A percentile compares a stretch with the other conserved stretches of the same genome.
phyloP scores from a whole-genome alignment of 805 yeast genomes.

The Metschnikowia aberdeeniae region DNA sequence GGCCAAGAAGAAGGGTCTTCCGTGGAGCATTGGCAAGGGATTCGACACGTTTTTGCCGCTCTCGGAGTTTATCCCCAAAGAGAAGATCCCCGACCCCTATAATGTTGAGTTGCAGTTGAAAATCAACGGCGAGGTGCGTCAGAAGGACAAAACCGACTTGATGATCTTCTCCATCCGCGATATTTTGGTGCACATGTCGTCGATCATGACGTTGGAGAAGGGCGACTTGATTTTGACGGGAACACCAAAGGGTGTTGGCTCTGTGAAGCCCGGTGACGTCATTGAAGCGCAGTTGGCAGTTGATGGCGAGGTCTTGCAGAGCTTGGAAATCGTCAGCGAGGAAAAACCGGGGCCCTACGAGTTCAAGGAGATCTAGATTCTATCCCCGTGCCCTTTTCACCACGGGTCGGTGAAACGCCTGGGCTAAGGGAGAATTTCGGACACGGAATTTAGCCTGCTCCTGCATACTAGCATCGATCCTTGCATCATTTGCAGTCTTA shows the following conservation, averaged over 20 bases:
- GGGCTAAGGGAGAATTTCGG: too few species aligned
- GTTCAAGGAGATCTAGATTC: constrained; percentile 30
- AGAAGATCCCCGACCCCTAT: constrained; percentile 66
- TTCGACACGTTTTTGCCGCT: constrained; percentile 94
- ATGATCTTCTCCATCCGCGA: constrained; percentile 88
- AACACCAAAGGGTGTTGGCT: constrained; percentile 97
- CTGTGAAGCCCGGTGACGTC: constrained; percentile 71
- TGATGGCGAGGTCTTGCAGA: constrained; percentile 51
- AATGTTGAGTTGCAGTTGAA: constrained; percentile 58
- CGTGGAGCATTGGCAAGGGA: constrained; percentile 96
- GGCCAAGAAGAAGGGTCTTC: constrained; percentile 89
- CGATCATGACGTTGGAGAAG: constrained; percentile 85
- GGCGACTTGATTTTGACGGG: constrained; percentile 94
- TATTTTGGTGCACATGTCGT: constrained; percentile 73
- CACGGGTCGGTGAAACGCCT: too few species aligned
- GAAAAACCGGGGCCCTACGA: constrained; percentile 47
- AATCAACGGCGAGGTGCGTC: constrained; percentile 68
- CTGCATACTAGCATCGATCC: too few species aligned
- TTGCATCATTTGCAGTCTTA: too few species aligned
- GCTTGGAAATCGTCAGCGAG: constrained; percentile 49
- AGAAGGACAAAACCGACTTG: constrained; percentile 68
- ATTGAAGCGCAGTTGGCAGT: constrained; percentile 60
- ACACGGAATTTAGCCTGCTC: too few species aligned
- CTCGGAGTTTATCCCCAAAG: constrained; percentile 67
- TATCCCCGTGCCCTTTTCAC: too few species aligned